phyloP scores from a whole-genome alignment of 2,329 filamentous ascomycete genomes.

The Trichoderma atroviride region DNA sequence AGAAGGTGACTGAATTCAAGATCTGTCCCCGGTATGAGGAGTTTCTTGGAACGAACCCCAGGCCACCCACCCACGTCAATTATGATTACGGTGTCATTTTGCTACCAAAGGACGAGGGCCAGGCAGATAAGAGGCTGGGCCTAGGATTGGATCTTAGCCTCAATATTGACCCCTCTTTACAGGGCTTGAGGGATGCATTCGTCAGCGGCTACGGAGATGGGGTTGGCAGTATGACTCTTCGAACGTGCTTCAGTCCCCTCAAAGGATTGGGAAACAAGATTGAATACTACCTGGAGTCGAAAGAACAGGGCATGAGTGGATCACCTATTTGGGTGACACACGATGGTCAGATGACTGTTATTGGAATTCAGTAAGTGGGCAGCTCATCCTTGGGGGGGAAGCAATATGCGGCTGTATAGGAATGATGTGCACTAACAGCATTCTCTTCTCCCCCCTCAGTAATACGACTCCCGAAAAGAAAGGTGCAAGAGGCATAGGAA shows the following conservation, averaged over 20 bases:
- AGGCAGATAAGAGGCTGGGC: background rate
- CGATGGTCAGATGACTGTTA: background rate
- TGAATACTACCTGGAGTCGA: background rate
- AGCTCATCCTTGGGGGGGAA: background rate
- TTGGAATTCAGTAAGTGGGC: conserved; percentile 20
- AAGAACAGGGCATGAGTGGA: conserved; percentile 21
- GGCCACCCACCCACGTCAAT: background rate
- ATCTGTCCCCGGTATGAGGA: conserved; percentile 9
- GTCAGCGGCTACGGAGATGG: background rate
- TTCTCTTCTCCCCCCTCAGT: background rate
- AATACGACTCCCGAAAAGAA: background rate
- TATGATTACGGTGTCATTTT: conserved; percentile 19
- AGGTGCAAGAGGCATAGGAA: background rate
- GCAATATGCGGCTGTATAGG: background rate
- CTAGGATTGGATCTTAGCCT: conserved; percentile 15
- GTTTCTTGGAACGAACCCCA: background rate
- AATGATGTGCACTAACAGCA: background rate
- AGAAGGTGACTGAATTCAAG: background rate
- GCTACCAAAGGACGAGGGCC: background rate
- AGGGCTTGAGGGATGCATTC: background rate
- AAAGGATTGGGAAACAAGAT: background rate
- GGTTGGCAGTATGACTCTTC: background rate
- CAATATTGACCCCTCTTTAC: background rate
- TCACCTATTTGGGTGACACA: conserved; percentile 14
- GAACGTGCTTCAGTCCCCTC: background rate